phyloP scores from a whole-genome alignment of 768 basidiomycete genomes.

The Boletus bicolor region DNA sequence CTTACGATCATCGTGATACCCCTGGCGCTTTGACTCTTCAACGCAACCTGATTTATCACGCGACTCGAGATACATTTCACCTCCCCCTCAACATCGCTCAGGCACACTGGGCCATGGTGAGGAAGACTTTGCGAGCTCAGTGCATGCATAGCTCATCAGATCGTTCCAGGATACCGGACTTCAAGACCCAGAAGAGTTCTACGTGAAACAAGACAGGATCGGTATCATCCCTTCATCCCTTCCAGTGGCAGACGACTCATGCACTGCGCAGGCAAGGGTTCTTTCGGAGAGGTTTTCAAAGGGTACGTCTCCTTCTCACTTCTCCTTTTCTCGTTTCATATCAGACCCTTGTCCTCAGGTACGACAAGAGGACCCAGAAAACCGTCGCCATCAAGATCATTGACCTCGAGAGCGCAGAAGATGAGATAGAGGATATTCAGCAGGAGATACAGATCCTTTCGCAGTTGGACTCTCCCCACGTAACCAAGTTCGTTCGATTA shows the following conservation, averaged over 20 bases:
- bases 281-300: conserved; percentile 99
- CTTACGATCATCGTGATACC: conserved; percentile 8
- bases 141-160: conserved; percentile 6
- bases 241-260: conserved; percentile 19
- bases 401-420: conserved; percentile 97
- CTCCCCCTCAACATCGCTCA: not conserved
- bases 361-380: conserved; percentile 92
- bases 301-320: conserved; percentile 52
- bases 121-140: not conserved
- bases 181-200: conserved; percentile 95
- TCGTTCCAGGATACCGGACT: conserved; percentile 54
- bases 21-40: not conserved
- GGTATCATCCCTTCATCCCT: conserved; percentile 47
- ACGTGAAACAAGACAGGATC: conserved; percentile 96
- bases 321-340: conserved; percentile 8
- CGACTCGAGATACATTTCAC: conserved; percentile 3
- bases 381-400: conserved; percentile 99
- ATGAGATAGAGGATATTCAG: conserved; percentile 99
- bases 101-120: conserved; percentile 20
- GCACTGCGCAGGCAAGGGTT: conserved; percentile 77
- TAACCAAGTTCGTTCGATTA: conserved; percentile 75
- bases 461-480: conserved; percentile 92
- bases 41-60: conserved; percentile 11
- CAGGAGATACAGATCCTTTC: conserved; percentile 98
- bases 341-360: conserved; percentile 38